Evolutionary conservation across 352 stramenopile genomes (phyloP).

Genomic region (Phytophthora sp.): DNA sequence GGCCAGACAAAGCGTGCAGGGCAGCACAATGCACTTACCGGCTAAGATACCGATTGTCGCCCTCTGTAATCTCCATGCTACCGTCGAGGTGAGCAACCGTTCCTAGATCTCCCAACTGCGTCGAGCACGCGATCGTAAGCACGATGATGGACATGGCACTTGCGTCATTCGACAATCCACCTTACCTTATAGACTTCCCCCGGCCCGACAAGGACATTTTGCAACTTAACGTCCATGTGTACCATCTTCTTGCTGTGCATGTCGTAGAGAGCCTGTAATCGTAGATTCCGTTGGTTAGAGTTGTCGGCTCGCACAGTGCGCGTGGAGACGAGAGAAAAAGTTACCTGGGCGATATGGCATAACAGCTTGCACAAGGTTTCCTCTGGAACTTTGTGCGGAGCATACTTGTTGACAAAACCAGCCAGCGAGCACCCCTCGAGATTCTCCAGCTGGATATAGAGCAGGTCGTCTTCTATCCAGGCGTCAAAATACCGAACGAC

Average conservation of each 20-base stretch:
- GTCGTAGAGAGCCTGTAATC: constrained; percentile 64
- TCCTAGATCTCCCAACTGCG: constrained; percentile 74
- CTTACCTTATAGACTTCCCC: constrained; percentile 83
- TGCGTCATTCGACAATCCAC: background rate
- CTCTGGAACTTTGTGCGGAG: constrained; percentile 72
- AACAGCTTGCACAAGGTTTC: constrained; percentile 76
- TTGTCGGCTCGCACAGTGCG: background rate
- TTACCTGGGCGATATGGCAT: constrained; percentile 75
- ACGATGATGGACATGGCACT: background rate
- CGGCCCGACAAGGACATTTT: constrained; percentile 75
- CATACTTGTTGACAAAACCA: constrained; percentile 68
- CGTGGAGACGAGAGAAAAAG: background rate
- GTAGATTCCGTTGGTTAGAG: background rate
- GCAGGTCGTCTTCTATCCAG: constrained; percentile 88
- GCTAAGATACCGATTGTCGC: constrained; percentile 88
- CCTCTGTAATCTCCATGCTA: constrained; percentile 87
- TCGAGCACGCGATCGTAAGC: background rate
- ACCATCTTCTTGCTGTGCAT: constrained; percentile 88
- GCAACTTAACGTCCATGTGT: constrained; percentile 89
- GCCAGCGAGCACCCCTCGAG: constrained; percentile 70
- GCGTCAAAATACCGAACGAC: constrained; percentile 89
- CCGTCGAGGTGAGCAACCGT: constrained; percentile 82
- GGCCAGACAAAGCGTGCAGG: background rate
- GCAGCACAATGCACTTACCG: constrained; percentile 40
- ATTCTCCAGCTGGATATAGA: constrained; percentile 89